phyloP scores from a whole-genome alignment of 2,329 filamentous ascomycete genomes.

The Colletotrichum cereale region DNA sequence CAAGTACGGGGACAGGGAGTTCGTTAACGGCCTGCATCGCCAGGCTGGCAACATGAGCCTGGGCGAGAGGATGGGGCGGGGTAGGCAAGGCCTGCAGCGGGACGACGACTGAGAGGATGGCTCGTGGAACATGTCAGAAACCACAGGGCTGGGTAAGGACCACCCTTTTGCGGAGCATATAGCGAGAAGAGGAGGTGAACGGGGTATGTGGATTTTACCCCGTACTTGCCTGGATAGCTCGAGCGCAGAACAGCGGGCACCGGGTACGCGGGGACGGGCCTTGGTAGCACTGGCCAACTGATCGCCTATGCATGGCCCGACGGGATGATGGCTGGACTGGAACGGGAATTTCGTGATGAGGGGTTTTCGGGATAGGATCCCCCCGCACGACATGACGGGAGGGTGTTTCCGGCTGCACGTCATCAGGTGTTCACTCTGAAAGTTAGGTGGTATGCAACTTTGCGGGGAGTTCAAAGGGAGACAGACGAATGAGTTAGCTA shows the following conservation, averaged over 20 bases:
- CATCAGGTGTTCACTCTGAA: not conserved
- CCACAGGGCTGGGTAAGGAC: not conserved
- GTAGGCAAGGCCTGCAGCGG: slow-evolving; percentile 58
- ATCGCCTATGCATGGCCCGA: slow-evolving; percentile 10
- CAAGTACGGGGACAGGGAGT: slow-evolving; percentile 73
- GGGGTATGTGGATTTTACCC: not conserved
- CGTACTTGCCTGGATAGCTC: not conserved
- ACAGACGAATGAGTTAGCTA: not conserved
- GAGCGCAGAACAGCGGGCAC: slow-evolving; percentile 1
- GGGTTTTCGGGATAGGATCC: not conserved
- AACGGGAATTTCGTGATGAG: not conserved
- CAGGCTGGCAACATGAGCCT: slow-evolving; percentile 66
- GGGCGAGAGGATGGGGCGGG: slow-evolving; percentile 64
- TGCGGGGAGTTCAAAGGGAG: not conserved
- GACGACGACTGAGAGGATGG: slow-evolving; percentile 56
- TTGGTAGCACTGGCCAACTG: slow-evolving; percentile 13
- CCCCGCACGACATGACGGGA: not conserved
- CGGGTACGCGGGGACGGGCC: not conserved
- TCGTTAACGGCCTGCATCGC: slow-evolving; percentile 73
- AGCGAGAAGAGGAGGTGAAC: not conserved
- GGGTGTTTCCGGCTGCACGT: not conserved
- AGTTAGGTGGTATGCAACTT: not conserved
- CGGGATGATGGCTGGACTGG: slow-evolving; percentile 10
- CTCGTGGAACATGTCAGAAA: not conserved
- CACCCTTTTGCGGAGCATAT: not conserved